Evolutionary conservation across 2,329 filamentous ascomycete species (phyloP), one percentile per base, ranked within the genome.

Genomic region (Mariannaea sp.): DNA sequence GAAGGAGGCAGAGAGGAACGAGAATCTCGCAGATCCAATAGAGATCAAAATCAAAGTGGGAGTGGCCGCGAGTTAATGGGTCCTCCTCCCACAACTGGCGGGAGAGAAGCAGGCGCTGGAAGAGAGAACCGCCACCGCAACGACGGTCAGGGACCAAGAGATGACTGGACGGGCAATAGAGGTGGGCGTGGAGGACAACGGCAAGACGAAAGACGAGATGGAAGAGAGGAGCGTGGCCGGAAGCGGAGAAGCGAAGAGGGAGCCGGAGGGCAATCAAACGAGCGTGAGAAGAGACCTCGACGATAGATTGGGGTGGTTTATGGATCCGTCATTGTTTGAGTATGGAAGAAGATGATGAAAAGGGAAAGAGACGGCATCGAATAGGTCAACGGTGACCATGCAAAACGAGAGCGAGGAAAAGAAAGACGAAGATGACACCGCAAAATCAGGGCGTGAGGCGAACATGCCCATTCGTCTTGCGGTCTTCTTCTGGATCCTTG

Each of bases 251-350:
- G 78, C 59, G 80, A 82, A 55, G 80, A 81, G 45, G 75, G 75
- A 16, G 63, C 67, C n/a, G 72, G 70, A 29, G 58, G 61, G 16
- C 54, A 70, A 56, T 59, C 66, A 13, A 75, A 67, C 61, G 79
- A 81, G 32, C 73, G 77, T 53, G 80, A 84, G 56, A 84, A 84
- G 74, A 75, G 81, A 67, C 75, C 72, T 58, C 76, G 81, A 68
- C 76, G 77, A 63, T 81, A 75, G 66, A 50, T 43, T 41, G 40
- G 45, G 55, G 46, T 44, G 40, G 22, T 44, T 48, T 35, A 20
- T 39, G 16, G 42, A 40, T 50, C 51, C 41, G 48, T 48, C 51
- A 46, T 55, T 60, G 56, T 56, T 58, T 56, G 49, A 58, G 45
- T 53, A 53, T 38, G 51, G 53, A 58, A 54, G n/a, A 51, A 55